These are phyloP conservation scores for Pseudogymnoascus sp. DNA, from an alignment of 2,329 filamentous ascomycete genomes.

Conservation along the genomic window DNA sequence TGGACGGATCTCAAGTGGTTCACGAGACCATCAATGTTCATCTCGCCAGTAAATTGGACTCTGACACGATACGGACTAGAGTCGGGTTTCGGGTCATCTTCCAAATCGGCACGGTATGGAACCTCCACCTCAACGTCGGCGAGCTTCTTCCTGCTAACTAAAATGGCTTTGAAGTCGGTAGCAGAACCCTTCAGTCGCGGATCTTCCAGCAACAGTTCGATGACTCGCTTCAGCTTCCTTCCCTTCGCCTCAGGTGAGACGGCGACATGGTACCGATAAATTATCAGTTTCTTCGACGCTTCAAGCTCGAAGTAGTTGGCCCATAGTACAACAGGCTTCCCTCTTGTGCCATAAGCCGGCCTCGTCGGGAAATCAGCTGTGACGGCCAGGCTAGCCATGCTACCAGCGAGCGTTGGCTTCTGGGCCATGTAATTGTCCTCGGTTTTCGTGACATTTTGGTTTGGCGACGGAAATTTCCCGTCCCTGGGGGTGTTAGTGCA, in stretches of 20 bases:
- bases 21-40: slow-evolving; percentile 12
- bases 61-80: slow-evolving; percentile 12
- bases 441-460: slow-evolving; percentile 7
- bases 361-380: slow-evolving; percentile 11
- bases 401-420: slow-evolving; percentile 2
- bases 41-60: slow-evolving; percentile 16
- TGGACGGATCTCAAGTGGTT: slow-evolving; percentile 9
- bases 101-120: slow-evolving; percentile 11
- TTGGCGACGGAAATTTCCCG: slow-evolving; percentile 4
- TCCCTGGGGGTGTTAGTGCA: not conserved
- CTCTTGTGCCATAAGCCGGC: slow-evolving; percentile 21
- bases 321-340: slow-evolving; percentile 21
- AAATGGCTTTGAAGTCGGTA: slow-evolving; percentile 21
- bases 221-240: slow-evolving; percentile 22
- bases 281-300: slow-evolving; percentile 15
- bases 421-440: slow-evolving; percentile 10
- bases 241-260: slow-evolving; percentile 17
- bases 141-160: slow-evolving; percentile 1
- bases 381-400: slow-evolving; percentile 8
- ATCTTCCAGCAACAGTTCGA: slow-evolving; percentile 24
- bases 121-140: not conserved
- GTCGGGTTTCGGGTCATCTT: slow-evolving; percentile 12
- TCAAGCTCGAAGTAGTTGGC: slow-evolving; percentile 26
- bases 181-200: slow-evolving; percentile 13
- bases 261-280: slow-evolving; percentile 25